A percentile compares a stretch with the other conserved stretches of the same genome.
Evolutionary conservation across 306 rosid species (phyloP).

Genomic region (Purshia tridentata): DNA sequence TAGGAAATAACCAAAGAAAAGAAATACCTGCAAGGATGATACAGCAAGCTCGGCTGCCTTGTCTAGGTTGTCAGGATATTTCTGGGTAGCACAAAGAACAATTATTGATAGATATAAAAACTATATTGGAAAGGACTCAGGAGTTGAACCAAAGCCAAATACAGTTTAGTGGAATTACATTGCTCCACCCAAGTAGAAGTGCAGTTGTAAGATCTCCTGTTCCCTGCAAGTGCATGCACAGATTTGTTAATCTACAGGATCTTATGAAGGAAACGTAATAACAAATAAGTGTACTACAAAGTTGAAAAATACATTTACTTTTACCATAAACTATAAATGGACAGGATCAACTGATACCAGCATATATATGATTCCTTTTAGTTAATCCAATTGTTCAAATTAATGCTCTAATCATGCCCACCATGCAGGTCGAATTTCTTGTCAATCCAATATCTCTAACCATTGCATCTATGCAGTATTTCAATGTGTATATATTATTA

Average conservation of each 20-base stretch:
- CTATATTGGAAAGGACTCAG: conserved; percentile 10
- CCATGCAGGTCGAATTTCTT: neutral
- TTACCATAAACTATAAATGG: neutral
- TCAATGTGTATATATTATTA: too few relatives aligned
- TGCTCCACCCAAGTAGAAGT: conserved; percentile 92
- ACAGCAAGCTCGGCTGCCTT: conserved; percentile 87
- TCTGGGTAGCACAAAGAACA: conserved; percentile 43
- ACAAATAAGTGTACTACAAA: neutral
- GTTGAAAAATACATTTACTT: neutral
- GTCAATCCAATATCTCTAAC: neutral
- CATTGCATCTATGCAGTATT: neutral
- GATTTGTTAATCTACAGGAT: conserved; percentile 9
- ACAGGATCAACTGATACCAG: neutral
- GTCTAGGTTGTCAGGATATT: conserved; percentile 64
- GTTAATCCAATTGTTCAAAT: neutral
- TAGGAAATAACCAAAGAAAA: neutral
- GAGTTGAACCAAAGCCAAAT: conserved; percentile 5
- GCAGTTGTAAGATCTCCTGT: conserved; percentile 92
- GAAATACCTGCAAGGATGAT: conserved; percentile 74
- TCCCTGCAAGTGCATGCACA: conserved; percentile 54
- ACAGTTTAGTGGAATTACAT: conserved; percentile 50
- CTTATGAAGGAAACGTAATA: neutral
- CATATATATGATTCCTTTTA: neutral
- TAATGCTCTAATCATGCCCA: neutral
- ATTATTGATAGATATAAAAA: conserved; percentile 19